These are phyloP conservation scores for Priceomyces carsonii DNA, from an alignment of 805 yeast species.

Conservation along the genomic window DNA sequence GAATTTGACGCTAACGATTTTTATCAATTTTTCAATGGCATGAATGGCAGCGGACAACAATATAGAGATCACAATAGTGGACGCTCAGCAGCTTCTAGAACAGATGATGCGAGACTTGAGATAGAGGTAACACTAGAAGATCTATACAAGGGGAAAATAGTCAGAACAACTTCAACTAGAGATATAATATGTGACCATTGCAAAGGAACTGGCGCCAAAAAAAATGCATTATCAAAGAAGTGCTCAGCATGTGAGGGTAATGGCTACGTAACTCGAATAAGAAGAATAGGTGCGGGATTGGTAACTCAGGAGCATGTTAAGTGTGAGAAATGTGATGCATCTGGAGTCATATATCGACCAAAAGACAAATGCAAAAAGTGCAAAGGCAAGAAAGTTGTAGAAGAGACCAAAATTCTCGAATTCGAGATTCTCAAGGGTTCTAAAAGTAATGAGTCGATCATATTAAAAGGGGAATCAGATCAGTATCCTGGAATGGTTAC, in stretches of 20 bases:
- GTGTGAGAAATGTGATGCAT: constrained; percentile 72
- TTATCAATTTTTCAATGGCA: constrained; percentile 61
- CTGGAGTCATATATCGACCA: constrained; percentile 57
- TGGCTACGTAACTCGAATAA: constrained; percentile 61
- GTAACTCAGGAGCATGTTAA: constrained; percentile 59
- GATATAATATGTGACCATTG: constrained; percentile 73
- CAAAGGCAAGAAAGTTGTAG: constrained; percentile 58
- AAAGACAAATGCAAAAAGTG: constrained; percentile 82
- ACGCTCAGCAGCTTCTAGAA: constrained; percentile 32
- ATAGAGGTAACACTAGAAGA: constrained; percentile 71
- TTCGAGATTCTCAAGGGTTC: constrained; percentile 78
- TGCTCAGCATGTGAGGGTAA: constrained; percentile 75
- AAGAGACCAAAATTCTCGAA: constrained; percentile 71
- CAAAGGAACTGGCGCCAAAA: constrained; percentile 72
- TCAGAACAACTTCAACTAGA: constrained; percentile 72
- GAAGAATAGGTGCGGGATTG: constrained; percentile 73
- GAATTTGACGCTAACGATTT: constrained; percentile 74
- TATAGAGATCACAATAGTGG: too few relatives aligned
- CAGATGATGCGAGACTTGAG: constrained; percentile 69
- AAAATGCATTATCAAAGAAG: constrained; percentile 50
- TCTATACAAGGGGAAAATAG: constrained; percentile 74
- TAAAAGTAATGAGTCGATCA: constrained; percentile 58
- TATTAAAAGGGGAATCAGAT: constrained; percentile 72
- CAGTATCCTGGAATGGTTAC: constrained; percentile 69
- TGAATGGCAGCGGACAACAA: constrained; percentile 26